phyloP scores from a whole-genome alignment of 2,329 filamentous ascomycete species.

The Xylaria digitata region DNA sequence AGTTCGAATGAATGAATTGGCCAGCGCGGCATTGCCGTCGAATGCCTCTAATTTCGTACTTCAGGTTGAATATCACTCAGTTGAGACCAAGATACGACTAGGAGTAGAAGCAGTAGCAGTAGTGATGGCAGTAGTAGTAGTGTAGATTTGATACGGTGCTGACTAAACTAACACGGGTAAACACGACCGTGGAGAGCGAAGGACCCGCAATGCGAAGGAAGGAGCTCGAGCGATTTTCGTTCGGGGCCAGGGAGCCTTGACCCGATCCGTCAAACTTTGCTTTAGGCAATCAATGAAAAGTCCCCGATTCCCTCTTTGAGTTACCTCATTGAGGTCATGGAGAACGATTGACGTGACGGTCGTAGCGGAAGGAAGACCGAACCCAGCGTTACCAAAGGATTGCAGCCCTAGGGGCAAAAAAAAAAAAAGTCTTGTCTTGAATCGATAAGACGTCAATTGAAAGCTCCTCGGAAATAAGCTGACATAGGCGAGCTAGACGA shows the following conservation, averaged over 20 bases:
- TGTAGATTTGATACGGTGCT: neutral
- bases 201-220: conserved; percentile 20
- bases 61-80: neutral
- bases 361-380: conserved; percentile 9
- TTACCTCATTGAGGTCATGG: conserved; percentile 23
- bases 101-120: neutral
- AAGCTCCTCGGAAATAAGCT: conserved; percentile 20
- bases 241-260: conserved; percentile 8
- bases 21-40: neutral
- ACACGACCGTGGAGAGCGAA: neutral
- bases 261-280: conserved; percentile 12
- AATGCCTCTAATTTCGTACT: conserved; percentile 8
- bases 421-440: too few relatives aligned
- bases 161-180: neutral
- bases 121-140: too few relatives aligned
- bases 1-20: neutral
- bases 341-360: neutral
- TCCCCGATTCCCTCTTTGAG: conserved; percentile 30
- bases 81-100: neutral
- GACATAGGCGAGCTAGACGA: conserved; percentile 21
- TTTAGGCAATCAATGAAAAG: conserved; percentile 28
- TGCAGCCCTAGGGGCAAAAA: conserved; percentile 6
- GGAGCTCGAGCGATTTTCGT: conserved; percentile 1
- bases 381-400: conserved; percentile 11
- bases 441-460: conserved; percentile 3